Conservation (phyloP, 148 eudicot genomes). For the Rhododendron vialii region DNA sequence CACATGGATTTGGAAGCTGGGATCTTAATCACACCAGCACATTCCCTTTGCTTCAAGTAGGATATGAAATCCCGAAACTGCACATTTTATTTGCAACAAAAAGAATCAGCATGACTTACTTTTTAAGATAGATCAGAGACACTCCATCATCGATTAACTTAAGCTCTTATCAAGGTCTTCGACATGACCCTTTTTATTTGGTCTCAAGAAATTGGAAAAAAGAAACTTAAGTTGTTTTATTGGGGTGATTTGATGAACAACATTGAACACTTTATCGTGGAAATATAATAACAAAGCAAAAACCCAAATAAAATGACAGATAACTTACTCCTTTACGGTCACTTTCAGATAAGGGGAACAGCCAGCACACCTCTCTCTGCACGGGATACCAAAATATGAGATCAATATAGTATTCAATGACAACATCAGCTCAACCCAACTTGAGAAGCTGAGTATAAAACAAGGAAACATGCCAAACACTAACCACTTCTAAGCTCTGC, state of each 20-base stretch:
- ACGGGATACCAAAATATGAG: constrained; percentile 25
- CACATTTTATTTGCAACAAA: constrained; percentile 7
- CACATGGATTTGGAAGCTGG: constrained; percentile 63
- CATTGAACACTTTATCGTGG: background rate
- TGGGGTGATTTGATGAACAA: background rate
- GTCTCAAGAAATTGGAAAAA: background rate
- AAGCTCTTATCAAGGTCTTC: background rate
- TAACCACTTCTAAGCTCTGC: background rate
- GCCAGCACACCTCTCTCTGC: constrained; percentile 90
- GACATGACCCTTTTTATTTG: background rate
- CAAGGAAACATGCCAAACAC: background rate
- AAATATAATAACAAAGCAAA: background rate
- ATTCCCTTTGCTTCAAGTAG: constrained; percentile 96
- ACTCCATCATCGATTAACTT: background rate
- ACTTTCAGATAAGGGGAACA: constrained; percentile 69
- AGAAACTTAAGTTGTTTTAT: background rate
- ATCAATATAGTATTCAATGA: background rate
- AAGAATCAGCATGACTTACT: background rate
- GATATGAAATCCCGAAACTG: constrained; percentile 88
- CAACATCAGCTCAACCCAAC: constrained; percentile 4
- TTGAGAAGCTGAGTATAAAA: background rate
- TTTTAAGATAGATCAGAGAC: background rate
- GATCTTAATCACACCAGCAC: constrained; percentile 92
- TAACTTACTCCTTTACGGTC: constrained; percentile 95
- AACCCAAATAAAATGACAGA: background rate